Conservation (phyloP, 495 filamentous ascomycete genomes). For the Lasiosphaeria miniovina region DNA sequence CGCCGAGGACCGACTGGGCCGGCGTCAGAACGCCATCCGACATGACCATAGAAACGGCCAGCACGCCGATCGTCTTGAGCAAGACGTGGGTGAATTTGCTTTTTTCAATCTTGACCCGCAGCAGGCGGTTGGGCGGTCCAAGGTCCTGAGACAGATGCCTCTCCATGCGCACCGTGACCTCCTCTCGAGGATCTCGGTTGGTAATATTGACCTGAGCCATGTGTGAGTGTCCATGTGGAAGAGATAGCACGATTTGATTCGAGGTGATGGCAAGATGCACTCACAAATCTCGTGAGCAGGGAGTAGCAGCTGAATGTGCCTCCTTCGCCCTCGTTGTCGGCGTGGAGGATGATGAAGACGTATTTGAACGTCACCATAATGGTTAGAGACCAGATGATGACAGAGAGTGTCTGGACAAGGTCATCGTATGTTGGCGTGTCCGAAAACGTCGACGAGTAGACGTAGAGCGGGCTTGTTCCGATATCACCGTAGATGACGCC, state of each 20-base stretch:
- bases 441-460: slow-evolving; percentile 67
- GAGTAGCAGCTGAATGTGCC: slow-evolving; percentile 73
- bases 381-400: slow-evolving; percentile 71
- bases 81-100: slow-evolving; percentile 49
- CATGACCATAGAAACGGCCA: slow-evolving; percentile 70
- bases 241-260: not conserved
- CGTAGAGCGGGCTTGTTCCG: slow-evolving; percentile 69
- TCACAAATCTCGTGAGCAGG: slow-evolving; percentile 66
- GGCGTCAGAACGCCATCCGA: slow-evolving; percentile 67
- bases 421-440: slow-evolving; percentile 54
- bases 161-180: slow-evolving; percentile 52
- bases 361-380: slow-evolving; percentile 76
- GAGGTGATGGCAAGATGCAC: slow-evolving; percentile 15
- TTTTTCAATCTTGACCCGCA: slow-evolving; percentile 58
- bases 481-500: slow-evolving; percentile 79
- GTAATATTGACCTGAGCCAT: slow-evolving; percentile 50
- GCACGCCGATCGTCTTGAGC: slow-evolving; percentile 64
- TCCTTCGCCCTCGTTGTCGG: slow-evolving; percentile 76
- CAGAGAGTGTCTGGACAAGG: slow-evolving; percentile 65
- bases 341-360: slow-evolving; percentile 61
- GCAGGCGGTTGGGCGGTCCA: slow-evolving; percentile 43
- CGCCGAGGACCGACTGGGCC: slow-evolving; percentile 66
- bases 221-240: not conserved
- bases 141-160: slow-evolving; percentile 56
- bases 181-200: slow-evolving; percentile 53